Evolutionary conservation across 2,329 filamentous ascomycete genomes (phyloP).

Genomic region (Xylariaceae sp.): DNA sequence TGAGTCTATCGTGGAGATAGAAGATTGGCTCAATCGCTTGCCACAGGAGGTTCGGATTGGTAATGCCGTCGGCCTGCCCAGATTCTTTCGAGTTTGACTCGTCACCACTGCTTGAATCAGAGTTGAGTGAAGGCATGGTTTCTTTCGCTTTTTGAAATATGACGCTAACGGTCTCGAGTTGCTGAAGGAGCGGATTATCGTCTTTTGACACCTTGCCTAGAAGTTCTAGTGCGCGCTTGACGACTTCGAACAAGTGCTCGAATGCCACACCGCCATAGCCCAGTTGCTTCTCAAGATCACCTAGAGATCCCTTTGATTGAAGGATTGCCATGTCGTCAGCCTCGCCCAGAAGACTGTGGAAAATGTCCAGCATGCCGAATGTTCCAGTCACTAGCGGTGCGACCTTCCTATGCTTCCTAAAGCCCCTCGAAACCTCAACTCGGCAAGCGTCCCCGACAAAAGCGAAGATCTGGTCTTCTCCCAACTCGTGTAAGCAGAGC

Average conservation of each 20-base stretch:
- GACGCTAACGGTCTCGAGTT: slow-evolving; percentile 26
- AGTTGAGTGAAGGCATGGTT: not conserved
- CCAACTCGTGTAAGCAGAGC: slow-evolving; percentile 49
- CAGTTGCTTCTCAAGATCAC: slow-evolving; percentile 28
- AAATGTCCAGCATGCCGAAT: slow-evolving; percentile 42
- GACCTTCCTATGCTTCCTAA: slow-evolving; percentile 37
- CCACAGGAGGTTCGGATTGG: slow-evolving; percentile 28
- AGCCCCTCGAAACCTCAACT: slow-evolving; percentile 34
- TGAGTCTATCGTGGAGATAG: slow-evolving; percentile 29
- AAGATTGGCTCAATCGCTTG: slow-evolving; percentile 32
- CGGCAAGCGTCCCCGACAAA: slow-evolving; percentile 45
- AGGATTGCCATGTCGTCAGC: slow-evolving; percentile 32
- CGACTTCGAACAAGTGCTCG: slow-evolving; percentile 30
- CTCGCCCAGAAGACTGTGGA: slow-evolving; percentile 32
- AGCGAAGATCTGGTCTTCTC: slow-evolving; percentile 49
- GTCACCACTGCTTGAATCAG: not conserved
- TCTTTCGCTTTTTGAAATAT: slow-evolving; percentile 27
- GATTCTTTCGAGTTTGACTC: not conserved
- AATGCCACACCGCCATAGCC: slow-evolving; percentile 29
- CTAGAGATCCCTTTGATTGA: slow-evolving; percentile 29
- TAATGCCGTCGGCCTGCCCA: slow-evolving; percentile 1
- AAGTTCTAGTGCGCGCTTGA: slow-evolving; percentile 25
- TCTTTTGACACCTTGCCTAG: slow-evolving; percentile 22
- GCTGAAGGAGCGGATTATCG: slow-evolving; percentile 22
- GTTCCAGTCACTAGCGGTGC: slow-evolving; percentile 54